Evolutionary conservation across 345 rosid genomes (phyloP).

Genomic region (Dimocarpus longan): DNA sequence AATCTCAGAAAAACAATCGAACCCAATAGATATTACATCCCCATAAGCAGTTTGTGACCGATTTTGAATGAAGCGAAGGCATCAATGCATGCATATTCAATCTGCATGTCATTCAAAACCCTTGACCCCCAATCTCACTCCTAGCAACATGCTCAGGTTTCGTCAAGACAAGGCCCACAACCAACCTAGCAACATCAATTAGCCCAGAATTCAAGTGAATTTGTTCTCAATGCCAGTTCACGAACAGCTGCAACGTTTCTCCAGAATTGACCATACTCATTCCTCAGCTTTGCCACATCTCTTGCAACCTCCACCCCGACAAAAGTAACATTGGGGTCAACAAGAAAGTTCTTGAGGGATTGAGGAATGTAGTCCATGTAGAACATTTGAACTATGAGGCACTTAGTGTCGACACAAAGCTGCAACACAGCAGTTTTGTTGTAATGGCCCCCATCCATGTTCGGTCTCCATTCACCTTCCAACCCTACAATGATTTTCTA

Average conservation of each 20-base stretch:
- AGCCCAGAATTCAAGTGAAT: slow-evolving; percentile 30
- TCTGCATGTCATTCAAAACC: slow-evolving; percentile 22
- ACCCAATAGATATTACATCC: background rate
- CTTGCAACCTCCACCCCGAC: slow-evolving; percentile 34
- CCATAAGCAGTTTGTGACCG: slow-evolving; percentile 22
- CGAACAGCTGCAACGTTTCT: slow-evolving; percentile 19
- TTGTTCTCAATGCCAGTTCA: slow-evolving; percentile 12
- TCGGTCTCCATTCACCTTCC: slow-evolving; percentile 47
- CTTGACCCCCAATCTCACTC: slow-evolving; percentile 44
- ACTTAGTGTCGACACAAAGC: slow-evolving; percentile 38
- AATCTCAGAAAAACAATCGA: background rate
- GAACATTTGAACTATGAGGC: slow-evolving; percentile 38
- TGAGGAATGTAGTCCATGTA: slow-evolving; percentile 31
- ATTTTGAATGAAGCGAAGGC: slow-evolving; percentile 37
- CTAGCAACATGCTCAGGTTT: slow-evolving; percentile 23
- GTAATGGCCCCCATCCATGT: background rate
- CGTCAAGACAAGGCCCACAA: slow-evolving; percentile 25
- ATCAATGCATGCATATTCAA: slow-evolving; percentile 42
- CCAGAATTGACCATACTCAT: slow-evolving; percentile 32
- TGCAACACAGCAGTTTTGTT: slow-evolving; percentile 35
- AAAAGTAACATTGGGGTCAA: slow-evolving; percentile 18
- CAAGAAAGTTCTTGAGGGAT: slow-evolving; percentile 22
- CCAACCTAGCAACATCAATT: slow-evolving; percentile 20
- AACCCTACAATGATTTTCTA: slow-evolving; percentile 33
- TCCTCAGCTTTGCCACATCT: slow-evolving; percentile 29